Evolutionary conservation across 371 early-diverging fungal species (phyloP), one percentile per base, ranked within the genome.

Genomic region (Rhizopus stolonifer): DNA sequence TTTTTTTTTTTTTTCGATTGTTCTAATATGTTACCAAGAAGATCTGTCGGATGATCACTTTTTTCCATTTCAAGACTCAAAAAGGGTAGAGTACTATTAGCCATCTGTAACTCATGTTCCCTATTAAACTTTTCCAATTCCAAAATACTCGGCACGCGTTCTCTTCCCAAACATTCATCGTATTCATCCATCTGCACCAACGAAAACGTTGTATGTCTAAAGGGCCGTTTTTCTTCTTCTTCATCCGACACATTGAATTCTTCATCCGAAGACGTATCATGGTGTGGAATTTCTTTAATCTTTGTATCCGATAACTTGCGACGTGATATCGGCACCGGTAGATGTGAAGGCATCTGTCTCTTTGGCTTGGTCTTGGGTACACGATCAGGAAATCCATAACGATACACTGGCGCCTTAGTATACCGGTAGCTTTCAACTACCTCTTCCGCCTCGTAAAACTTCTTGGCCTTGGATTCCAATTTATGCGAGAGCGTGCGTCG

Each of bases 161-260:
- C 83, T 24, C 74, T 77, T 13, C 82, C 80, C 10, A 82, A 52
- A 0, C 79, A 78, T 52, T 82, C 84, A 23, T 85, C 84, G 58
- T 80, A 83, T 43, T 81, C 84, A 46, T 85, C 86, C 0, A 80
- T 82, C 31, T 67, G 61, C n/a, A 73, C 74, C 34, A 85, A 39
- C 8, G 81, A 82, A 49, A 85, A 81, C 0, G 74, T 77, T 26
- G 69, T 63, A 21, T 63, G 55, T 13, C 49, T 50, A 9, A 58
- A 63, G 0, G 58, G 54, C 2, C 55, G n/a, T n/a, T n/a, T 46
- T 17, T 54, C 52, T 14, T 68, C 69, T 40, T 72, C 77, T 19
- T 59, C 50, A 45, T 74, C 72, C 3, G 58, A 69, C 15, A 48
- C 63, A 25, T 53, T 58, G 22, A 68, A 67, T n/a, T 81, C 56